Percentiles rank a stretch among this genome's conserved stretches.
These are phyloP conservation scores for Ophiostoma perfectum DNA, from an alignment of 2,329 filamentous ascomycete genomes.

Conservation along the genomic window DNA sequence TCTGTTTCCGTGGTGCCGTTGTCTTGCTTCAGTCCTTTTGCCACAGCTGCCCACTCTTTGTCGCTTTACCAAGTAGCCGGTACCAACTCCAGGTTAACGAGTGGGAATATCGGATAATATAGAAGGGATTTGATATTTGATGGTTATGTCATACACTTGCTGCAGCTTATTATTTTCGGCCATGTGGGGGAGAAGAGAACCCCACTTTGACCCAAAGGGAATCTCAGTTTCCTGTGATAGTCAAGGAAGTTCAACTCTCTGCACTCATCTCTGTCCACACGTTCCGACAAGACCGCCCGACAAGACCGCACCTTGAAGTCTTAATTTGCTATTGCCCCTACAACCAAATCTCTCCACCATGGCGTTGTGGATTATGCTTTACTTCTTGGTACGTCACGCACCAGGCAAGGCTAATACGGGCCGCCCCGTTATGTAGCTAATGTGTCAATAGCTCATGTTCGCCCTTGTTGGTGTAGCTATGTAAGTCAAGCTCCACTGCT, in stretches of 20 bases:
- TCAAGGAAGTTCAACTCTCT: not conserved
- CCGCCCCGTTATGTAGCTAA: conserved; percentile 3
- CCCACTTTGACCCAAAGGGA: not conserved
- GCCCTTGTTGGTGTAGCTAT: conserved; percentile 7
- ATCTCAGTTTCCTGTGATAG: not conserved
- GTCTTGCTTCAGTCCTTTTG: too few species aligned
- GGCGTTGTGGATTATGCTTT: not conserved
- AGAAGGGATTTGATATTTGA: too few species aligned
- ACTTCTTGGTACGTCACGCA: not conserved
- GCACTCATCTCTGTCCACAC: not conserved
- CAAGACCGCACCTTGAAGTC: too few species aligned
- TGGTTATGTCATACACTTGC: too few species aligned
- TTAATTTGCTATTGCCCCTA: not conserved
- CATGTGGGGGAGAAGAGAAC: not conserved
- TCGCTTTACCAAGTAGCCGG: too few species aligned
- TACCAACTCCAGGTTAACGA: too few species aligned
- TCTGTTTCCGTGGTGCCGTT: too few species aligned
- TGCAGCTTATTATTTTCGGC: too few species aligned
- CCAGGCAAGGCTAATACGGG: not conserved
- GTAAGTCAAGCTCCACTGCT: not conserved
- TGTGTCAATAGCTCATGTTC: conserved; percentile 8
- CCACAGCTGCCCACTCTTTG: too few species aligned
- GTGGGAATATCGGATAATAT: too few species aligned
- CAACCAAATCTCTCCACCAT: not conserved
- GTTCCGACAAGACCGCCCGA: too few species aligned